These are phyloP conservation scores for Helenozyma rhizophorensis DNA, from an alignment of 805 yeast species.

Conservation along the genomic window DNA sequence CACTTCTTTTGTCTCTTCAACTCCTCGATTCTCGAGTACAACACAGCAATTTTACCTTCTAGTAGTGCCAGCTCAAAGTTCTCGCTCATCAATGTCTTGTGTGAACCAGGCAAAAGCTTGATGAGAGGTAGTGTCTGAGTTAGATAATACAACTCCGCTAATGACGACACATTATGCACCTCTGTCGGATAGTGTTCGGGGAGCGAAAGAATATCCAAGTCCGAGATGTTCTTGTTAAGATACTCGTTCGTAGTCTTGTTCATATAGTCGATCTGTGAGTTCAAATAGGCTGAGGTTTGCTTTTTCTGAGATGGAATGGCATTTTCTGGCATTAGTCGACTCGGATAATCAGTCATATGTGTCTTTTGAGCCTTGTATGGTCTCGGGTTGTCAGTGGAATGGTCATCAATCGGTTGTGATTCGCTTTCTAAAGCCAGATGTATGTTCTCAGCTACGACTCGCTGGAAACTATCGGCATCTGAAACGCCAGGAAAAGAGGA, in stretches of 20 bases:
- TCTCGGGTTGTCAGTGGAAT: slow-evolving; percentile 1
- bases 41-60: slow-evolving; percentile 88
- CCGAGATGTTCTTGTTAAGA: slow-evolving; percentile 22
- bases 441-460: too few species aligned
- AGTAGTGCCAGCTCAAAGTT: slow-evolving; percentile 78
- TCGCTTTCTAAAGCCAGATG: too few species aligned
- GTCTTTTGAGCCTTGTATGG: slow-evolving; percentile 6
- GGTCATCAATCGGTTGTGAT: too few species aligned
- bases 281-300: slow-evolving; percentile 7
- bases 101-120: slow-evolving; percentile 77
- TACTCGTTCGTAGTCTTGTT: slow-evolving; percentile 20
- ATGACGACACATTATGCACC: slow-evolving; percentile 45
- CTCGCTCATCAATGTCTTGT: slow-evolving; percentile 80
- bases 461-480: slow-evolving; percentile 3
- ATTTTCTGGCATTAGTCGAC: slow-evolving; percentile 6
- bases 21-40: slow-evolving; percentile 88
- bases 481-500: slow-evolving; percentile 2
- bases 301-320: neutral
- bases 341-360: slow-evolving; percentile 4
- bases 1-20: slow-evolving; percentile 81
- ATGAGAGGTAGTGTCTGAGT: slow-evolving; percentile 86
- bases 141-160: slow-evolving; percentile 81
- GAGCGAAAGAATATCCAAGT: slow-evolving; percentile 33
- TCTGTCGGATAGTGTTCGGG: slow-evolving; percentile 41
- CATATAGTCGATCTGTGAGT: slow-evolving; percentile 18